Evolutionary conservation across 495 filamentous ascomycete species (phyloP).

Genomic region (Echria macrotheca): DNA sequence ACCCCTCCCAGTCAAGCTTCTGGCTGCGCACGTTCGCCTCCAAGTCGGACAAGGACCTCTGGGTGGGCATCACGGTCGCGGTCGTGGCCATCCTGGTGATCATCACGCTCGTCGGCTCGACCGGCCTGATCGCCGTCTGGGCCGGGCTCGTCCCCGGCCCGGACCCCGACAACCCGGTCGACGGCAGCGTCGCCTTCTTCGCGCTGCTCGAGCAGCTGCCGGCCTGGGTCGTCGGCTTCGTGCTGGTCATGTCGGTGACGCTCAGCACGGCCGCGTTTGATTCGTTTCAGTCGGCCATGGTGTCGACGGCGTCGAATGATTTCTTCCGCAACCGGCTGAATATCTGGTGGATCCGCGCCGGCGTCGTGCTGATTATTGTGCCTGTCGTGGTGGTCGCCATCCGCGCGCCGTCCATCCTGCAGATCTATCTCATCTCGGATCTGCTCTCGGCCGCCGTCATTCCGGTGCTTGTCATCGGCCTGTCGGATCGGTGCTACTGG

Average conservation of each 20-base stretch:
- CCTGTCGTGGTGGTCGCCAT: conserved; percentile 66
- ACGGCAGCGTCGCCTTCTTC: conserved; percentile 68
- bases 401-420: conserved; percentile 62
- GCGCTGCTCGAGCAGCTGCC: conserved; percentile 63
- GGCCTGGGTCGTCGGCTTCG: conserved; percentile 67
- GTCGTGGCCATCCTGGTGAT: conserved; percentile 55
- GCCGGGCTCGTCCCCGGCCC: conserved; percentile 55
- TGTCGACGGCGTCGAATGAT: conserved; percentile 68
- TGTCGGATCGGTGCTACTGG: conserved; percentile 58
- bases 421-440: conserved; percentile 73
- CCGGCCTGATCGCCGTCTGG: conserved; percentile 70
- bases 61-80: conserved; percentile 61
- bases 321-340: conserved; percentile 70
- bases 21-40: conserved; percentile 80
- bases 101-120: conserved; percentile 59
- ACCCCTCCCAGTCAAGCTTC: conserved; percentile 67
- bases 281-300: conserved; percentile 69
- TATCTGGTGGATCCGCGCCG: conserved; percentile 60
- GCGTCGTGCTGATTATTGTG: conserved; percentile 62
- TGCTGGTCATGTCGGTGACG: conserved; percentile 68
- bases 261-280: conserved; percentile 71
- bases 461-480: conserved; percentile 60
- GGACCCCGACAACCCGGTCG: conserved; percentile 40
- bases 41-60: conserved; percentile 69
- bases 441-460: conserved; percentile 65